phyloP scores from a whole-genome alignment of 2,329 filamentous ascomycete genomes.

The Chaetomiaceae sp. region DNA sequence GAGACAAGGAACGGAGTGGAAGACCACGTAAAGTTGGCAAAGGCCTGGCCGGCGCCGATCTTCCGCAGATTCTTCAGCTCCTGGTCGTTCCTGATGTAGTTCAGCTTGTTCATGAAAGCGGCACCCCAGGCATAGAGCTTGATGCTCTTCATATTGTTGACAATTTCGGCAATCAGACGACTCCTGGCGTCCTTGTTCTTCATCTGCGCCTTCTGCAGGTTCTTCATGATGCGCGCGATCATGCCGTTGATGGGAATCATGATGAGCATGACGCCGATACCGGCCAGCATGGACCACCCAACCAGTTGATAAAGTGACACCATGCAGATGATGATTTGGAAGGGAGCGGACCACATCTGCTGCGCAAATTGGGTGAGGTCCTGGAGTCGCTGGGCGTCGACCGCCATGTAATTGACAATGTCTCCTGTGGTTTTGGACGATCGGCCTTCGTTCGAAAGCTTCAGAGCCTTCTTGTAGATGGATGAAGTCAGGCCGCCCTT shows the following conservation, averaged over 20 bases:
- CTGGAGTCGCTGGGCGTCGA: constrained; percentile 91
- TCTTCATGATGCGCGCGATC: constrained; percentile 91
- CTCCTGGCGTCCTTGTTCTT: constrained; percentile 97
- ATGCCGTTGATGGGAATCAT: constrained; percentile 97
- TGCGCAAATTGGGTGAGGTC: constrained; percentile 94
- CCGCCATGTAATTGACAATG: constrained; percentile 99
- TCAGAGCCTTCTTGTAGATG: constrained; percentile 89
- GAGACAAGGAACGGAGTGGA: constrained; percentile 97
- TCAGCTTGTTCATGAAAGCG: constrained; percentile 96
- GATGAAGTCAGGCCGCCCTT: constrained; percentile 84
- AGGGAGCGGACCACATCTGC: constrained; percentile 93
- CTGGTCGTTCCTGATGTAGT: constrained; percentile 90
- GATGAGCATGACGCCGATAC: constrained; percentile 88
- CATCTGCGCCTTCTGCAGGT: constrained; percentile 93
- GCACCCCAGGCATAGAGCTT: constrained; percentile 97
- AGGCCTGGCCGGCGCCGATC: constrained; percentile 88
- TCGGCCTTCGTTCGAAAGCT: constrained; percentile 87
- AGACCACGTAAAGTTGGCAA: constrained; percentile 97
- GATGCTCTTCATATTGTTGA: constrained; percentile 99
- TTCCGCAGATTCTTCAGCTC: constrained; percentile 93
- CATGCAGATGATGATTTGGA: constrained; percentile 96
- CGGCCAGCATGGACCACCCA: constrained; percentile 91
- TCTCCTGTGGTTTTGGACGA: constrained; percentile 88
- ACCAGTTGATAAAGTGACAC: constrained; percentile 92
- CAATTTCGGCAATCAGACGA: constrained; percentile 90